Conservation (phyloP, 306 rosid species). For the Casuarina equisetifolia region DNA sequence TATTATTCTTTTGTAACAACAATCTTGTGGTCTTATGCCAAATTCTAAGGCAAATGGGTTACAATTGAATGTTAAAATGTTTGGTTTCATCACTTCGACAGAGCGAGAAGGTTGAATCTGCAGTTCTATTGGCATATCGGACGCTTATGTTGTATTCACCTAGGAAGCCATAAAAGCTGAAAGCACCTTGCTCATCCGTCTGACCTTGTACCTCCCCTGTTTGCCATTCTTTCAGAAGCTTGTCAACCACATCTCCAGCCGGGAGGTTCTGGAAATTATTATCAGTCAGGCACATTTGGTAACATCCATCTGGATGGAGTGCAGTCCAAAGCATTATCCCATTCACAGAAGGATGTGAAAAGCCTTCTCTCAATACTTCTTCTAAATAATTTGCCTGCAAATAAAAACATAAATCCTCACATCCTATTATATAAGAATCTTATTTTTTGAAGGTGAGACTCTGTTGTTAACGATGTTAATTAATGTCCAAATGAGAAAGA, state of each 20-base stretch:
- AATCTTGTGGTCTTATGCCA: too few relatives aligned
- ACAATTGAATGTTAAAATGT: slow-evolving; percentile 57
- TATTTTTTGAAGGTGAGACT: too few relatives aligned
- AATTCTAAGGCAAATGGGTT: neutral
- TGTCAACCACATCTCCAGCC: slow-evolving; percentile 78
- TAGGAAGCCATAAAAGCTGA: slow-evolving; percentile 78
- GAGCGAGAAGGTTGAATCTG: slow-evolving; percentile 58
- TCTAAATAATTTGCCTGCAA: slow-evolving; percentile 68
- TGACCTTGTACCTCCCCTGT: slow-evolving; percentile 44
- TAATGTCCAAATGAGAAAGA: neutral
- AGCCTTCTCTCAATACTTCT: slow-evolving; percentile 80
- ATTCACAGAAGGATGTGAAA: slow-evolving; percentile 75
- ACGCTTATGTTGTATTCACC: slow-evolving; percentile 63
- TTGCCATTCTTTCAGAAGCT: slow-evolving; percentile 74
- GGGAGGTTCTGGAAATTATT: slow-evolving; percentile 62
- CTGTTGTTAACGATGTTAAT: too few relatives aligned
- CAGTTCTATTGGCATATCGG: slow-evolving; percentile 42
- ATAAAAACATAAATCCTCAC: neutral
- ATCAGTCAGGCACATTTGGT: slow-evolving; percentile 87
- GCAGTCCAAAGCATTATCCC: slow-evolving; percentile 96
- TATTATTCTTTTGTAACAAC: too few relatives aligned
- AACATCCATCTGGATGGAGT: slow-evolving; percentile 75
- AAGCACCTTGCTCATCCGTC: slow-evolving; percentile 64
- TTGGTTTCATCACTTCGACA: slow-evolving; percentile 62
- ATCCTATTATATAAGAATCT: too few relatives aligned